Percentiles rank a stretch among this genome's conserved stretches.
Conservation (phyloP, 164 flowering plant genomes). For the Umbilicus rupestris region DNA sequence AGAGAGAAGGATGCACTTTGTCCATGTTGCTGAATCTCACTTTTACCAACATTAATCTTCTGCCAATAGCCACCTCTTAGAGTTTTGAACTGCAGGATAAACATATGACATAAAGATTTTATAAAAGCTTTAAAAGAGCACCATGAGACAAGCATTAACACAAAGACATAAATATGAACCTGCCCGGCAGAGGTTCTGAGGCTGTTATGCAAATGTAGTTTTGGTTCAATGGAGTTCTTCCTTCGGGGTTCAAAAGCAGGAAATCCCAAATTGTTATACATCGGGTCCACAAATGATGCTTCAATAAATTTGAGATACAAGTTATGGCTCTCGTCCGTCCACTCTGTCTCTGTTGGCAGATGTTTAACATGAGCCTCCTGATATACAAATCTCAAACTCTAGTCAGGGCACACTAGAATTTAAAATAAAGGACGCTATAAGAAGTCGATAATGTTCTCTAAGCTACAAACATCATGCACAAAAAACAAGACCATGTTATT, state of each 20-base stretch:
- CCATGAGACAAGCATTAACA: background rate
- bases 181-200: slow-evolving; percentile 31
- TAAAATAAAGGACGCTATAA: too few species aligned
- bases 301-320: slow-evolving; percentile 75
- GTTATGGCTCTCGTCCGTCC: slow-evolving; percentile 94
- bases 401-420: too few species aligned
- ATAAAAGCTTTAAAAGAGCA: background rate
- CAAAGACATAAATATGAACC: slow-evolving; percentile 25
- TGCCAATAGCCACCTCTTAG: slow-evolving; percentile 50
- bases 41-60: slow-evolving; percentile 31
- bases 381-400: too few species aligned
- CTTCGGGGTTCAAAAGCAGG: slow-evolving; percentile 19
- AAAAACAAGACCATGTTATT: too few species aligned
- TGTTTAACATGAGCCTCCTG: slow-evolving; percentile 23
- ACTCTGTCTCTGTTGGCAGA: slow-evolving; percentile 32
- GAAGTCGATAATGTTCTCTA: too few species aligned
- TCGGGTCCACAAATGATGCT: slow-evolving; percentile 59
- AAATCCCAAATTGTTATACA: slow-evolving; percentile 31
- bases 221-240: slow-evolving; percentile 16
- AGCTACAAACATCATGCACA: too few species aligned
- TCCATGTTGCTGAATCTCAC: slow-evolving; percentile 12
- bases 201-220: slow-evolving; percentile 11
- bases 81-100: slow-evolving; percentile 47
- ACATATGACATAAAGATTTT: background rate
- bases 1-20: slow-evolving; percentile 15